Evolutionary conservation across 129 eudicot species (phyloP).

Genomic region (Rutidosis leptorrhynchoides): DNA sequence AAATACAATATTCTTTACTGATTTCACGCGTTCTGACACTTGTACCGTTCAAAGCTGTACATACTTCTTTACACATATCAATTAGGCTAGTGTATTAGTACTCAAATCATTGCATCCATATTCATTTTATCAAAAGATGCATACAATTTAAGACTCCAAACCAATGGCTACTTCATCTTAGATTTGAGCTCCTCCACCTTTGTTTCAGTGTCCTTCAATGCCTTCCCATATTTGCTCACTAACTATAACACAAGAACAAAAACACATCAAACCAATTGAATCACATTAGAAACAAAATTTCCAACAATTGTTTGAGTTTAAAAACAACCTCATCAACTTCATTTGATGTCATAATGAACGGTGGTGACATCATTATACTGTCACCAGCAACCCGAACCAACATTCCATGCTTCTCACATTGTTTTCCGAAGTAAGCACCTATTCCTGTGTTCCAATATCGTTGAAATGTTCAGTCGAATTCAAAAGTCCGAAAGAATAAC

Average conservation of each 20-base stretch:
- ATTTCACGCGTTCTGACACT: conserved; percentile 7
- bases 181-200: conserved; percentile 72
- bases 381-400: conserved; percentile 89
- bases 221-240: conserved; percentile 59
- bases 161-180: conserved; percentile 37
- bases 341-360: conserved; percentile 57
- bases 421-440: conserved; percentile 83
- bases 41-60: conserved; percentile 1
- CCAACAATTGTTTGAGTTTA: neutral
- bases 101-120: neutral
- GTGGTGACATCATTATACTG: conserved; percentile 89
- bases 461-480: neutral
- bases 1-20: neutral
- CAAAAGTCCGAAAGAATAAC: neutral
- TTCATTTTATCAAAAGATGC: neutral
- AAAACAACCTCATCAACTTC: conserved; percentile 69
- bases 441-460: conserved; percentile 45
- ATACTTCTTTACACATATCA: neutral
- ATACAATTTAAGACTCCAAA: neutral
- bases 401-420: conserved; percentile 91
- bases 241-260: conserved; percentile 34
- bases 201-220: conserved; percentile 71
- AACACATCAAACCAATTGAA: neutral
- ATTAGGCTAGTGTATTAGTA: neutral
- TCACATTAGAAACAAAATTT: neutral